Percentiles rank a stretch among this genome's conserved stretches.
Evolutionary conservation across 805 yeast species (phyloP).

Genomic region (Starmerella gropengiesseri): DNA sequence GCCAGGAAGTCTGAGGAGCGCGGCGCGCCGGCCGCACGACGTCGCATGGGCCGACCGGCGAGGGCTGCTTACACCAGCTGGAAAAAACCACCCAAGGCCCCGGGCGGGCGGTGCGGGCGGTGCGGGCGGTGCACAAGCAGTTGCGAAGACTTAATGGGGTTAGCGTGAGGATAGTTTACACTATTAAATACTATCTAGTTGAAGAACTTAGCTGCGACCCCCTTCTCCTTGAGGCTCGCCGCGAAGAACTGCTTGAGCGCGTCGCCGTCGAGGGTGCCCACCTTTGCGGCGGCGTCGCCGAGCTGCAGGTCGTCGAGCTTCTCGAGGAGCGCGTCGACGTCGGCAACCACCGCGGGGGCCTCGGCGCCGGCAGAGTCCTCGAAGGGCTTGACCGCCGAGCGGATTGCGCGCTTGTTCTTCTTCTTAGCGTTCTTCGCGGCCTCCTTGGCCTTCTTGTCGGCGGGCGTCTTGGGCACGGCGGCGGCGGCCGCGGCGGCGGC

Average conservation of each 20-base stretch:
- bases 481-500: slow-evolving; percentile 69
- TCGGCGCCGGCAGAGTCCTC: slow-evolving; percentile 61
- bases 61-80: no score
- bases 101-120: not conserved
- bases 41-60: slow-evolving; percentile 12
- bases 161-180: no score
- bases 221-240: slow-evolving; percentile 20
- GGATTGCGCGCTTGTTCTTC: slow-evolving; percentile 87
- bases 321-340: slow-evolving; percentile 68
- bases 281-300: slow-evolving; percentile 58
- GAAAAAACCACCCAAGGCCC: not conserved
- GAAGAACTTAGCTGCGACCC: slow-evolving; percentile 26
- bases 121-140: no score
- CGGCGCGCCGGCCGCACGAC: slow-evolving; percentile 15
- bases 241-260: slow-evolving; percentile 36
- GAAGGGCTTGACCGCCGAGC: slow-evolving; percentile 71
- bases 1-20: slow-evolving; percentile 23
- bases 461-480: slow-evolving; percentile 48
- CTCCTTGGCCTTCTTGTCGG: slow-evolving; percentile 75
- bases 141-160: no score
- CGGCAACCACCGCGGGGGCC: slow-evolving; percentile 37
- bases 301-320: slow-evolving; percentile 69
- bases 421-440: slow-evolving; percentile 80
- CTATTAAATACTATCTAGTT: slow-evolving; percentile 17
- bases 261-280: slow-evolving; percentile 48